Evolutionary conservation across 257 asterid species (phyloP), one percentile per base, ranked within the genome.

Genomic region (Cordia subcordata): DNA sequence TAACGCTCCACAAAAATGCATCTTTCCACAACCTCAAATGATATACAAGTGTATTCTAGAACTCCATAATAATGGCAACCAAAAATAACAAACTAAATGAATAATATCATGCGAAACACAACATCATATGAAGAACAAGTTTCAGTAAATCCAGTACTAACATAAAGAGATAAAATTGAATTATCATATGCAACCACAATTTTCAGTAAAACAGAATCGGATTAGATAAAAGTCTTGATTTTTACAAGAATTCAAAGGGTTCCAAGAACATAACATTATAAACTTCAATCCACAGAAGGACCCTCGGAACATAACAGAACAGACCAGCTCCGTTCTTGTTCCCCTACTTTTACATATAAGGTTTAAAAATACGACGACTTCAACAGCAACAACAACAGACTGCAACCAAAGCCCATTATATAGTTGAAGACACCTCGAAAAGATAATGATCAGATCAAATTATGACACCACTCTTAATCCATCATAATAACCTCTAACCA

Each of bases 141-240:
- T 27, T 27, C 35, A 27, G 47, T 11, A 42, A 42, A 42, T 2
- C 3, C 47, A 27, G 35, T 6, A 27, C 35, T 27, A 27, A 42
- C 12, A 42, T 42, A 21, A 58, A 12, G 21, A 20, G 16, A 21
- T 27, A 49, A 57, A 39, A 17, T 19, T 33, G 21, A 37, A 32
- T 27, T 45, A 47, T 10, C 56, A 60, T 23, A 47, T 44, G 65
- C 65, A 21, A 45, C 10, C 8, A 23, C 33, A 58, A 52, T 12
- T 49, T 19, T 56, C 55, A 56, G 50, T 3, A 54, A 49, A 69
- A 49, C 55, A 57, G 52, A 33, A 64, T 55, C 18, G 15, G 55
- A 45, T 70, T 63, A 64, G 64, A 58, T 58, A 70, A 58, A 27
- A 60, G 68, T 45, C 68, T 57, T 45, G 57, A 45, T 63, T 59